Evolutionary conservation across 768 basidiomycete genomes (phyloP).

Genomic region (Hygrocybe punicea): DNA sequence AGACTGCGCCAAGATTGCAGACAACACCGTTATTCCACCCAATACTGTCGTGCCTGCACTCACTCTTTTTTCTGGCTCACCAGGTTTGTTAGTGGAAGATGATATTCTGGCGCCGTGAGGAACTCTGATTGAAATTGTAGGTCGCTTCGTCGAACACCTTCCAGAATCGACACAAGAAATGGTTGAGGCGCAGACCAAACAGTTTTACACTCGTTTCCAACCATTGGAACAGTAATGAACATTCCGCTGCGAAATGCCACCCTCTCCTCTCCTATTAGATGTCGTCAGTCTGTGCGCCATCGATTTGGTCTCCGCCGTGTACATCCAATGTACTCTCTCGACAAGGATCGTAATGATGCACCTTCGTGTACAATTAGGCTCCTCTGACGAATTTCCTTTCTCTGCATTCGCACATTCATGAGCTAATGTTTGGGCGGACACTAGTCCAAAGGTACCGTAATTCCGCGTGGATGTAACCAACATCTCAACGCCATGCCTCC

Average conservation of each 20-base stretch:
- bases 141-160: constrained; percentile 76
- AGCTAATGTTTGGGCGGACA: too few species aligned
- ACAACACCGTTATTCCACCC: constrained; percentile 85
- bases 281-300: too few species aligned
- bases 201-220: constrained; percentile 81
- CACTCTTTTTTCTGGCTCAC: constrained; percentile 81
- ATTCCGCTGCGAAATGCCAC: too few species aligned
- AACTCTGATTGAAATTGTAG: constrained; percentile 37
- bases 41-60: constrained; percentile 91
- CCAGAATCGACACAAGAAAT: constrained; percentile 94
- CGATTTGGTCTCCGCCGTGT: too few species aligned
- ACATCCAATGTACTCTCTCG: too few species aligned
- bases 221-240: constrained; percentile 41
- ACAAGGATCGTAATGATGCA: too few species aligned
- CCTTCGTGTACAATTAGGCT: too few species aligned
- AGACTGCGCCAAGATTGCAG: constrained; percentile 87
- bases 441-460: too few species aligned
- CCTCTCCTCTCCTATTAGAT: too few species aligned
- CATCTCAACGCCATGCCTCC: too few species aligned
- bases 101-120: neutral
- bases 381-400: neutral
- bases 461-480: too few species aligned
- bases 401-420: too few species aligned
- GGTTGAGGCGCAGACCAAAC: constrained; percentile 81
- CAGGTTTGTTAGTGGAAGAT: constrained; percentile 51